Evolutionary conservation across 768 basidiomycete species (phyloP).

Genomic region (Boletus rex-veris): DNA sequence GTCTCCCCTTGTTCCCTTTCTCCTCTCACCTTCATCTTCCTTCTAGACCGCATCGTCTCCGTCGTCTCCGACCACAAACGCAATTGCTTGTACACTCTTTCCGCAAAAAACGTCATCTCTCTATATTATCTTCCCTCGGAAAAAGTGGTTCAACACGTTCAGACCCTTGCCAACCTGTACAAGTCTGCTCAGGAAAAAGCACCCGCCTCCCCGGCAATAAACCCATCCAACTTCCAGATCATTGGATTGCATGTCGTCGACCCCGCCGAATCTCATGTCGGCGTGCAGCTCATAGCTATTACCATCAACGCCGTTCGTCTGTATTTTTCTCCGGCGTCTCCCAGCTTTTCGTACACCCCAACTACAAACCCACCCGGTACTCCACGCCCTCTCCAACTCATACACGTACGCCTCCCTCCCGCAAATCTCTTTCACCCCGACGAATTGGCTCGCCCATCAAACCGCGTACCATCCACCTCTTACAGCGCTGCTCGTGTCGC

Average conservation of each 20-base stretch:
- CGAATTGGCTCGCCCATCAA: conserved; percentile 53
- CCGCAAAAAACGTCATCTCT: conserved; percentile 59
- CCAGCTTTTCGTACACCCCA: conserved; percentile 47
- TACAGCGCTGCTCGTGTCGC: conserved; percentile 47
- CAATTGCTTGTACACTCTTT: conserved; percentile 76
- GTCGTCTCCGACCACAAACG: conserved; percentile 66
- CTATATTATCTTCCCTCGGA: conserved; percentile 63
- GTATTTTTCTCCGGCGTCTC: conserved; percentile 65
- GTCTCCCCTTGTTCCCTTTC: conserved; percentile 17
- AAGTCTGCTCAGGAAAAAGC: conserved; percentile 79
- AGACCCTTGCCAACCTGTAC: conserved; percentile 70
- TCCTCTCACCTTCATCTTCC: conserved; percentile 3
- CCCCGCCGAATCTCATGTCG: conserved; percentile 60
- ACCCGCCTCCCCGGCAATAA: conserved; percentile 70
- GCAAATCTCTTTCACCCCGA: conserved; percentile 74
- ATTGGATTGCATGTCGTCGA: conserved; percentile 67
- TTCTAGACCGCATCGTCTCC: conserved; percentile 65
- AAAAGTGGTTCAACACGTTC: conserved; percentile 66
- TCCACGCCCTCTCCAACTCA: conserved; percentile 52
- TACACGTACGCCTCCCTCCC: conserved; percentile 79
- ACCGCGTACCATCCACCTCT: conserved; percentile 38
- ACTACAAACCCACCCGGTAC: conserved; percentile 26
- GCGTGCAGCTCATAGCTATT: conserved; percentile 75
- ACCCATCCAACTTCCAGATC: conserved; percentile 67
- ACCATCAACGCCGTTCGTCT: conserved; percentile 81